Evolutionary conservation across 345 rosid species (phyloP), one percentile per base, ranked within the genome.

Genomic region (Capsella bursapastoris): DNA sequence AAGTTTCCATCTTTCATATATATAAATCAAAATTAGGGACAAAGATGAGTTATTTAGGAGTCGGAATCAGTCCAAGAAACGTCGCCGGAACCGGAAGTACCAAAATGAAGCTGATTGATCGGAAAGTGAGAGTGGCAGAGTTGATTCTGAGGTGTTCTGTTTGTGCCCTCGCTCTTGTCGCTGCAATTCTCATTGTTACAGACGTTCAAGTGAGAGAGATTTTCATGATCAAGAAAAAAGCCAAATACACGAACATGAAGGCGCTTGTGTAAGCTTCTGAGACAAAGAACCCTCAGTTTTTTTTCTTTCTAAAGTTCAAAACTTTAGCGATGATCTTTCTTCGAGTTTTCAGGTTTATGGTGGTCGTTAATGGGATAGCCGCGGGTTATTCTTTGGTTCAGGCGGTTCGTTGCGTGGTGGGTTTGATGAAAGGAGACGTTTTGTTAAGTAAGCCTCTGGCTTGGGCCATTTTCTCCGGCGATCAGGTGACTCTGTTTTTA

Each of bases 401-500:
- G 43, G 87, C 32, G 31, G 82, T 89, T 79, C 88, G 97, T 73
- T 91, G 99, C 78, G 85, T 80, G 43, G 86, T 87, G 78, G 81
- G 87, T 66, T 72, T 90, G 89, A 73, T 86, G 48, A 82, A 82
- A 76, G 97, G 96, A 72, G 83, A 60, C 68, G 88, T 83, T 38
- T 87, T 92, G 66, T 74, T 86, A 51, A 90, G 74, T 81, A 92
- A 87, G 86, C 89, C 97, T 72, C 69, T 90, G 13, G 97, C 97
- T 72, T 90, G 97, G 97, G 82, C 80, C 69, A 90, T 92, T 79
- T 91, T 95, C 86, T 83, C 86, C 18, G 96, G 90, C 34, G 99
- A 95, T 84, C 98, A 94, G 97, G 98, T 91, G 57, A 69, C 3
- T 45, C 47, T 41, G 34, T 22, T 49, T 14, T 31, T 28, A 28